Percentiles rank a stretch among this genome's conserved stretches.
Conservation (phyloP, 2,329 filamentous ascomycete species). For the Stagonosporopsis vannaccii region DNA sequence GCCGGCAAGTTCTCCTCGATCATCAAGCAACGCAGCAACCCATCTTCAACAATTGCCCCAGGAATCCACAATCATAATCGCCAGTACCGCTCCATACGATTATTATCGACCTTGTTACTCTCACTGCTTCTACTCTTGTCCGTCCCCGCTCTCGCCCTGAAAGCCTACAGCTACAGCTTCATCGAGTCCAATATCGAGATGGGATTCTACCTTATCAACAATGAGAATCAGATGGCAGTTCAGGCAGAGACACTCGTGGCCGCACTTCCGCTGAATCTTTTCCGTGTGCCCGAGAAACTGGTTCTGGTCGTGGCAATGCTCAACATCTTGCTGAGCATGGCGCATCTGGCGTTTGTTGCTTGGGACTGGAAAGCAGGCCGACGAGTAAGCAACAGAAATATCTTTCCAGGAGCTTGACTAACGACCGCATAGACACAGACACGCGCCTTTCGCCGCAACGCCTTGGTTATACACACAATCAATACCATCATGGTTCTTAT, state of each 20-base stretch:
- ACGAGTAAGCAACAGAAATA: neutral
- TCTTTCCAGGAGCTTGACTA: neutral
- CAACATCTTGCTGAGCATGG: conserved; percentile 6
- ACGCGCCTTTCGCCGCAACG: conserved; percentile 44
- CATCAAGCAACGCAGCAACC: conserved; percentile 19
- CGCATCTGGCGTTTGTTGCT: conserved; percentile 6
- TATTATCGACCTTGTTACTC: conserved; percentile 6
- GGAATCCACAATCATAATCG: conserved; percentile 6
- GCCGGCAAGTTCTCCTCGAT: conserved; percentile 23
- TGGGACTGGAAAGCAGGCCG: conserved; percentile 14
- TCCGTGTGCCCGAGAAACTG: conserved; percentile 30
- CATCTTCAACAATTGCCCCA: conserved; percentile 14
- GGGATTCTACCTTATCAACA: conserved; percentile 39
- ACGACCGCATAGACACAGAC: conserved; percentile 29
- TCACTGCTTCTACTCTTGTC: conserved; percentile 11
- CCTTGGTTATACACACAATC: conserved; percentile 42
- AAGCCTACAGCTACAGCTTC: conserved; percentile 43
- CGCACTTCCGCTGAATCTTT: conserved; percentile 37
- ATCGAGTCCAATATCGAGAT: conserved; percentile 41
- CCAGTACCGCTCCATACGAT: conserved; percentile 4
- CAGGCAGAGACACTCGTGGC: conserved; percentile 32
- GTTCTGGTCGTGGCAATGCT: conserved; percentile 9
- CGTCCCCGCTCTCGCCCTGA: conserved; percentile 27
- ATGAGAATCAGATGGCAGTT: conserved; percentile 19
- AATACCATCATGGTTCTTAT: conserved; percentile 43